Evolutionary conservation across 2,329 filamentous ascomycete species (phyloP).

Genomic region (Alternaria sp.): DNA sequence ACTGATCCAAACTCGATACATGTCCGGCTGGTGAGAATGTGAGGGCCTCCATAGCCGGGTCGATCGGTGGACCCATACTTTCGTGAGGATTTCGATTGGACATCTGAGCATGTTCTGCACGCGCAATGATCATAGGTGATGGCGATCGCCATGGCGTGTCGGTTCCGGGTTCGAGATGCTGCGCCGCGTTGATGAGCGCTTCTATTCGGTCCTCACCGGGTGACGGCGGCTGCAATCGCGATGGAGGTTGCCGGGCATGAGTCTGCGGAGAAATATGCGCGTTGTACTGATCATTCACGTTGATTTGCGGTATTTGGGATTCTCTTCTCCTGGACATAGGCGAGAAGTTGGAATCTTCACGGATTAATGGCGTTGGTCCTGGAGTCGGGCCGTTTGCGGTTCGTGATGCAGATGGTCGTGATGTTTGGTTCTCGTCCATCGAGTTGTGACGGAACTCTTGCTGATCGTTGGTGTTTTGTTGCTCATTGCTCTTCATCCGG

Average conservation of each 20-base stretch:
- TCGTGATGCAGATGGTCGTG: conserved; percentile 24
- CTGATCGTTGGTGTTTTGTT: conserved; percentile 40
- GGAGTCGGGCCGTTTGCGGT: conserved; percentile 30
- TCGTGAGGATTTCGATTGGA: conserved; percentile 41
- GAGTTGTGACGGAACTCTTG: conserved; percentile 25
- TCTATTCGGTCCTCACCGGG: conserved; percentile 48
- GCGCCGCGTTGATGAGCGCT: conserved; percentile 50
- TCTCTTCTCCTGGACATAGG: conserved; percentile 37
- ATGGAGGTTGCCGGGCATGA: conserved; percentile 24
- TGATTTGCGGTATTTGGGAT: conserved; percentile 33
- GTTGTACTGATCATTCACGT: conserved; percentile 31
- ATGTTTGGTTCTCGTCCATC: conserved; percentile 29
- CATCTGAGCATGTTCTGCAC: conserved; percentile 33
- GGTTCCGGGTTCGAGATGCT: conserved; percentile 45
- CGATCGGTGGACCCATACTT: conserved; percentile 48
- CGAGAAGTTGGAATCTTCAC: conserved; percentile 39
- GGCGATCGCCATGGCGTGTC: conserved; percentile 49
- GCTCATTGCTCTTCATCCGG: conserved; percentile 43
- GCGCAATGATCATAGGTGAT: conserved; percentile 42
- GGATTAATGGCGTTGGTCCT: conserved; percentile 30
- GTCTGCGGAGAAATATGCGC: conserved; percentile 22
- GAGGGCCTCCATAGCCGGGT: conserved; percentile 50
- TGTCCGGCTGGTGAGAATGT: conserved; percentile 47
- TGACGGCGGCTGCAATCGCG: conserved; percentile 30
- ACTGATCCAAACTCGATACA: conserved; percentile 48